Base-by-base conservation (phyloP, 2,329 filamentous ascomycete species). In the Claviceps pusilla region DNA sequence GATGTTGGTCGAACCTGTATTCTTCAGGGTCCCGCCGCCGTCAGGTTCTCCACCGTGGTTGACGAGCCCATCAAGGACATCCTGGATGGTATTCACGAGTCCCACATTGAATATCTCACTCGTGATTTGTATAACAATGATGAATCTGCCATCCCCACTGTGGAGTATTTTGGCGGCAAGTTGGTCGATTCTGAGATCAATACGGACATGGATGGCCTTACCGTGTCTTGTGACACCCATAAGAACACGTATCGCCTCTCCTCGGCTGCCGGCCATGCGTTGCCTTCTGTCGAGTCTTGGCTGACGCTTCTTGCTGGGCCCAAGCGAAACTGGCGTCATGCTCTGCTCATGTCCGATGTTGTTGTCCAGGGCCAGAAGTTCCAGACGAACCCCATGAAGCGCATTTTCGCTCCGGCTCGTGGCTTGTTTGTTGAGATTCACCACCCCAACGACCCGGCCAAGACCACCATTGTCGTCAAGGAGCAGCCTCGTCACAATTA, bases 1-100 rank as follows among this genome's bases (percentile, higher is more conserved):
- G 94, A 98, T 66, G 93, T 98, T 56, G 90, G 89, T 59, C 83
- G 94, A 66, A 95, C 90, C 48, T 96, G 90, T 74, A 96, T 98
- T 66, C 76, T 98, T 42, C 93, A 98, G 69, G 94, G 93, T 19
- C 93, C 93, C 5, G 89, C 90, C 73, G 87, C 93, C 54, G 93
- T 82, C 64, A 91, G 85, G 70, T 97, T 89, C 73, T 94, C 90
- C 0, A 95, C 80, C 45, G 78, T 87, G 57, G 80, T 95, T 43
- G 89, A 98, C 63, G 89, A 98, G 75, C 93, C 93, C 0, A 85
- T 97, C 69, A 86, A 95, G 73, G 85, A 95, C 52, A 98, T 98
- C 57, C 78, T 98, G 10, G 90, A 96, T 61, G 83, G 85, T 58
- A 87, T 98, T 56, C 91, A 97, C 71, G 73, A 91, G 54, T 81